These are phyloP conservation scores for Royoungia palumana DNA, from an alignment of 768 basidiomycete species.

Conservation along the genomic window DNA sequence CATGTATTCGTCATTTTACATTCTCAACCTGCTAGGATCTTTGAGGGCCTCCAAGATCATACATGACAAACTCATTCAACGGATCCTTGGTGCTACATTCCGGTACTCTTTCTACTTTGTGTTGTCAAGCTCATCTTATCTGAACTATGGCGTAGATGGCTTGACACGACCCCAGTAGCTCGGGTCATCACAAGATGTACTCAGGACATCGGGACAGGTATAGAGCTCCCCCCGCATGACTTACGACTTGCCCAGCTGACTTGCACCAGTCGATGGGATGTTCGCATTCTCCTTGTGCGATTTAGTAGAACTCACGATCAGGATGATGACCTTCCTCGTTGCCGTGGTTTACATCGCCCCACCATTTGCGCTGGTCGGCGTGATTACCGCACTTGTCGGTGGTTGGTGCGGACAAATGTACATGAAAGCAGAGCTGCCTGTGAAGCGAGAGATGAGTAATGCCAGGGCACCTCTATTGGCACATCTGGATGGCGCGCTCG, in stretches of 20 bases:
- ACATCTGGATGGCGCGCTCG: slow-evolving; percentile 11
- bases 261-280: slow-evolving; percentile 8
- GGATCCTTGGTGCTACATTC: slow-evolving; percentile 58
- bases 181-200: slow-evolving; percentile 32
- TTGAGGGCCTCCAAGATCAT: slow-evolving; percentile 54
- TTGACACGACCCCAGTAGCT: slow-evolving; percentile 38
- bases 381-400: slow-evolving; percentile 27
- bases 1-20: slow-evolving; percentile 33
- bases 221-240: no score
- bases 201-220: slow-evolving; percentile 46
- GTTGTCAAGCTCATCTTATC: slow-evolving; percentile 19
- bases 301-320: slow-evolving; percentile 2
- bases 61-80: slow-evolving; percentile 48
- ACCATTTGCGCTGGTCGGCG: slow-evolving; percentile 23
- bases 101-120: slow-evolving; percentile 43
- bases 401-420: slow-evolving; percentile 37
- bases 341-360: slow-evolving; percentile 9
- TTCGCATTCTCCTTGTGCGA: neutral
- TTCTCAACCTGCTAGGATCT: slow-evolving; percentile 42
- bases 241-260: neutral
- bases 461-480: slow-evolving; percentile 19
- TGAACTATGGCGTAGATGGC: slow-evolving; percentile 37
- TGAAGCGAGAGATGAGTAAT: slow-evolving; percentile 30
- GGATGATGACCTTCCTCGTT: slow-evolving; percentile 4
- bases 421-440: slow-evolving; percentile 39